Evolutionary conservation across 257 asterid genomes (phyloP), one percentile per base, ranked within the genome.

Genomic region (Phtheirospermum japonicum): DNA sequence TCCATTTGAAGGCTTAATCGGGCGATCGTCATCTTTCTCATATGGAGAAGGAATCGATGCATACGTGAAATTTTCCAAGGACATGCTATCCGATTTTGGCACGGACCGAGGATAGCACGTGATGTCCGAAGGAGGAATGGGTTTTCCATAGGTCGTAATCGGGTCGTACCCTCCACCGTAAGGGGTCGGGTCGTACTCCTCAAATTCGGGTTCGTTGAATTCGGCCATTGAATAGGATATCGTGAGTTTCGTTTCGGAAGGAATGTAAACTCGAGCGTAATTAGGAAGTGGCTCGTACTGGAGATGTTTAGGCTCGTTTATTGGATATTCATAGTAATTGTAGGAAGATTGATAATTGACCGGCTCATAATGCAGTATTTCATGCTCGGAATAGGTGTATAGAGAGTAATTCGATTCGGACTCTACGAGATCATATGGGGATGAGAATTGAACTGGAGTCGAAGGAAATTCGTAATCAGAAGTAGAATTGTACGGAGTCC

Each of bases 161-260:
- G 57, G 73, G 71, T 91, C 86, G 50, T 83, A 91, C 18, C 98
- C 98, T 7, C 96, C 96, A 3, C 40, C 78, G 16, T 88, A 91
- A 20, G 98, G 96, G 9, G 95, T 83, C 5, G 82, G 79, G 65
- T 88, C 93, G 31, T 80, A 84, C 14, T 85, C 95, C 6, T 77
- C 83, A 61, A 79, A 85, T 26, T 69, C 80, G 1, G 82, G 70
- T 10, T 62, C 82, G 20, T 60, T 69, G 49, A 73, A 69, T 57
- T 79, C 77, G 19, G 33, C 58, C 9, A n/a, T 59, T 1, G 86
- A 73, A 52, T 81, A 63, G 7, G 85, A 71, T 33, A 80, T 10
- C 11, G 37, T 40, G 43, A 70, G 73, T 19, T 54, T 72, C 13
- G 79, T 75, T 65, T 72, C 77, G 1, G 80, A 72, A 50, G 64